Base-by-base conservation (phyloP, 805 yeast species). In the Barnettozyma salicaria region DNA sequence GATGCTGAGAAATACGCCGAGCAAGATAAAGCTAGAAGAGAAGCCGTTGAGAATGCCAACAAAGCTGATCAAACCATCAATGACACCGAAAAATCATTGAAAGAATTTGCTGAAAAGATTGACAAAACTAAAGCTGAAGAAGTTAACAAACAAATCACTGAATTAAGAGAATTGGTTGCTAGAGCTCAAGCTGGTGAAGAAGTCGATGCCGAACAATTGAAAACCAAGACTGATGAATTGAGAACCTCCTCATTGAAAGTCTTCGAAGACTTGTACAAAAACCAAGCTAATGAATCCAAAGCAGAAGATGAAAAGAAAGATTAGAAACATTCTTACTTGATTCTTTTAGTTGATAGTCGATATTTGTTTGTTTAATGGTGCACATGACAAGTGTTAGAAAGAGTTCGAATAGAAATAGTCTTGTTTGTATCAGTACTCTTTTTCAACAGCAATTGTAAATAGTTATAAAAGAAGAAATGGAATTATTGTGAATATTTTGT, bases 21-120 rank as follows among this genome's bases (percentile, higher is more conserved):
- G 43, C 62, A 61, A 46, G 87, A 79, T 59, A 70, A 70, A 45
- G 74, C 71, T 42, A 61, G 70, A 57, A 72, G 71, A 53, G 74
- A 68, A 53, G 70, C 77, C 41, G 73, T 76, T 58, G 94, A 85
- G 68, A 63, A 70, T 50, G 94, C 94, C 53, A 86, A 81, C 80
- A 83, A 80, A 59, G 85, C 87, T 52, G 89, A 81, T 64, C 77
- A 76, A 61, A 76, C 81, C 63, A 76, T 80, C 37, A 77, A 83
- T 55, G 96, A 87, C 65, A 85, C 94, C 38, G 95, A 86, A 63
- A 75, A 78, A 64, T 85, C 95, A n/a, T 62, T 87, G 45, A 66
- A 67, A 48, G 92, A 82, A 67, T 87, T 82, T 65, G 75, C 65
- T 47, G 87, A 79, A 47, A 77, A 69, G 61, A 58, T 74, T 36